phyloP scores from a whole-genome alignment of 2,329 filamentous ascomycete species.

The Aspergillus pseudoterreus region DNA sequence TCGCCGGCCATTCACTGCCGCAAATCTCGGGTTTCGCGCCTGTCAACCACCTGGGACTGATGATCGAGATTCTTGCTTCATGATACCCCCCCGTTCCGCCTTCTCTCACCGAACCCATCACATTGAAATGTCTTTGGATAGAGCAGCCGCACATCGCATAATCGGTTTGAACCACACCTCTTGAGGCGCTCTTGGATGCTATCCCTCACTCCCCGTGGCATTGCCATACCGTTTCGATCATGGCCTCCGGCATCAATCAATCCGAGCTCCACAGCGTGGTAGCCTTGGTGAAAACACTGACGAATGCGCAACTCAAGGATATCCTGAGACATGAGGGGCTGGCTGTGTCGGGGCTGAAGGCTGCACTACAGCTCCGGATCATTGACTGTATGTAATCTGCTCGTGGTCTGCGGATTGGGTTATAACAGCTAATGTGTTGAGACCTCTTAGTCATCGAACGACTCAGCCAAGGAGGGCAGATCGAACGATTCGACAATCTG shows the following conservation, averaged over 20 bases:
- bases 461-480: slow-evolving; percentile 18
- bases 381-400: slow-evolving; percentile 62
- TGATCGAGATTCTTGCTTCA: not conserved
- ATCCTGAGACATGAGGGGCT: slow-evolving; percentile 74
- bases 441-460: slow-evolving; percentile 24
- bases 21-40: not conserved
- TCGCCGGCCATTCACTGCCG: slow-evolving; percentile 4
- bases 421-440: not conserved
- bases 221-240: slow-evolving; percentile 14
- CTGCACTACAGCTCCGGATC: slow-evolving; percentile 73
- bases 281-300: slow-evolving; percentile 51
- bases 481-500: slow-evolving; percentile 30
- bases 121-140: slow-evolving; percentile 29
- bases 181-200: slow-evolving; percentile 12
- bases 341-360: slow-evolving; percentile 79
- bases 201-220: not conserved
- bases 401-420: not conserved
- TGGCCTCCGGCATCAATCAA: slow-evolving; percentile 37
- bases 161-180: slow-evolving; percentile 20
- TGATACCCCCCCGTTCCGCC: not conserved
- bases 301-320: slow-evolving; percentile 66
- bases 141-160: slow-evolving; percentile 15
- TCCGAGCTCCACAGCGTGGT: slow-evolving; percentile 41
- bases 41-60: not conserved
- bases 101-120: slow-evolving; percentile 3